Conservation (phyloP, 768 basidiomycete species). For the Phlegmacium glaucopus region DNA sequence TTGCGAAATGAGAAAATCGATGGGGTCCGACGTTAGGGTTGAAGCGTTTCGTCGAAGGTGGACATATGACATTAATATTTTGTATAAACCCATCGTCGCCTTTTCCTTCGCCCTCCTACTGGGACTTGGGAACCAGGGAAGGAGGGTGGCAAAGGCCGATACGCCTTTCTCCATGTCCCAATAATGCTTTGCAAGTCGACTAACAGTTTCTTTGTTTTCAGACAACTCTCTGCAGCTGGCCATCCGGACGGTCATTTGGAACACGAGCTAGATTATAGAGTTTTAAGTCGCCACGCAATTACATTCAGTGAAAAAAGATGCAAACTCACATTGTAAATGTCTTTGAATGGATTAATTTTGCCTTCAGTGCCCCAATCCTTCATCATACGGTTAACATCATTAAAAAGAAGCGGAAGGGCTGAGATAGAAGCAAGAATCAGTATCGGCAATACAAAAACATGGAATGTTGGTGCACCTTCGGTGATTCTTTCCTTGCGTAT, state of each 20-base stretch:
- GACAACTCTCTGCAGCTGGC: constrained; percentile 32
- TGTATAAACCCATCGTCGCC: constrained; percentile 29
- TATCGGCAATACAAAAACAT: no score
- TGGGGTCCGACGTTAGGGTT: constrained; percentile 24
- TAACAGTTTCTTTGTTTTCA: constrained; percentile 19
- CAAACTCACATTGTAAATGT: constrained; percentile 27
- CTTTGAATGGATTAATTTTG: constrained; percentile 29
- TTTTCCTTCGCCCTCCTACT: constrained; percentile 26
- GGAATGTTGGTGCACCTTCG: constrained; percentile 15
- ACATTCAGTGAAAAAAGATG: not conserved
- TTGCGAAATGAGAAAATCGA: constrained; percentile 31
- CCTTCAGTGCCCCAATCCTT: constrained; percentile 24
- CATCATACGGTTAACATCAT: constrained; percentile 22
- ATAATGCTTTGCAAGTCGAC: constrained; percentile 23
- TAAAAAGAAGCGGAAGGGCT: constrained; percentile 19
- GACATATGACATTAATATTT: constrained; percentile 22
- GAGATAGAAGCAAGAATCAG: not conserved
- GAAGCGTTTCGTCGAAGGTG: constrained; percentile 22
- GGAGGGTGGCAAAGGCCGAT: constrained; percentile 26
- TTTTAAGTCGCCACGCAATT: not conserved
- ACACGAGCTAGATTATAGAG: constrained; percentile 22
- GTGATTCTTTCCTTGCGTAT: constrained; percentile 19
- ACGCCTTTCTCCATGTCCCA: constrained; percentile 30
- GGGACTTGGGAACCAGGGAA: constrained; percentile 33
- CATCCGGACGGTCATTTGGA: constrained; percentile 35